Conservation (phyloP, 192 early-diverging fungal genomes). For the Coemansia sp. region DNA sequence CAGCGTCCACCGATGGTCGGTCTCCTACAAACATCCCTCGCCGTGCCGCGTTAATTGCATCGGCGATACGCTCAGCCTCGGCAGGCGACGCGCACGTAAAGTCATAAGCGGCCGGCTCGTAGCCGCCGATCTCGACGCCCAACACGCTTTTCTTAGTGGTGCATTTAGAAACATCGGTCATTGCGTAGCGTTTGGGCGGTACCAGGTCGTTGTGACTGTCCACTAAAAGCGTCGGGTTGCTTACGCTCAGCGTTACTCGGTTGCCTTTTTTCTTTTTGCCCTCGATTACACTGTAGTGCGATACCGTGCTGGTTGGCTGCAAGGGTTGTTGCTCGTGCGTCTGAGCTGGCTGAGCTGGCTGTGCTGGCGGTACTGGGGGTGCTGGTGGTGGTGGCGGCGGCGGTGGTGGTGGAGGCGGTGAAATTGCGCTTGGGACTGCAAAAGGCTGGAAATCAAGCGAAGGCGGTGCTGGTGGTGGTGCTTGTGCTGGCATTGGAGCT, state of each 20-base stretch:
- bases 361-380: not conserved
- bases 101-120: slow-evolving; percentile 59
- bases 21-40: slow-evolving; percentile 55
- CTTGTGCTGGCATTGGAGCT: not conserved
- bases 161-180: slow-evolving; percentile 62
- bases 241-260: slow-evolving; percentile 66
- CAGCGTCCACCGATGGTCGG: slow-evolving; percentile 9
- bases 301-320: slow-evolving; percentile 20
- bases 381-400: slow-evolving; percentile 6
- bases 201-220: slow-evolving; percentile 57
- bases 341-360: not conserved
- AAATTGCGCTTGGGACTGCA: slow-evolving; percentile 2
- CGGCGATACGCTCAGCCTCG: slow-evolving; percentile 67
- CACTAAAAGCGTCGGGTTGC: slow-evolving; percentile 62
- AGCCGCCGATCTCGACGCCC: slow-evolving; percentile 62
- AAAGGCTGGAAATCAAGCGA: not conserved
- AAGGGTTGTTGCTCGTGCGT: not conserved
- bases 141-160: slow-evolving; percentile 66
- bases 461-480: slow-evolving; percentile 8
- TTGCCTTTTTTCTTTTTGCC: slow-evolving; percentile 80
- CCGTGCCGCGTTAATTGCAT: slow-evolving; percentile 61
- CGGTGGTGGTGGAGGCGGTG: slow-evolving; percentile 8
- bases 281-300: slow-evolving; percentile 41
- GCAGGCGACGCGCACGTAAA: slow-evolving; percentile 63
- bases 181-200: slow-evolving; percentile 48